Evolutionary conservation across 2,329 filamentous ascomycete genomes (phyloP), one percentile per base, ranked within the genome.

Genomic region (Aspergillus sp.): DNA sequence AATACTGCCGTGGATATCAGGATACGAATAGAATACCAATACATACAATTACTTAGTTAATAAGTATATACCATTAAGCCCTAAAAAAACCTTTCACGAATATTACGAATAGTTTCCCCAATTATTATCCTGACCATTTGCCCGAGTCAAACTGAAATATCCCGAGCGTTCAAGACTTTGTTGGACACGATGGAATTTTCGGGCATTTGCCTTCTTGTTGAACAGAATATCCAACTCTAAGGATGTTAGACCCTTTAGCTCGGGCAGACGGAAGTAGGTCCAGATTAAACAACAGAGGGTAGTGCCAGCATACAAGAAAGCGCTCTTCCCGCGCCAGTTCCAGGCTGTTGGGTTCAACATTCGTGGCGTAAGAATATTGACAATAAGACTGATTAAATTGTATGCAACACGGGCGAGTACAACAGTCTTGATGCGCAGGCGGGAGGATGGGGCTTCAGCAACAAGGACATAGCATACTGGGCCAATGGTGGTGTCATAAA

Each of bases 401-500:
- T 77, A 78, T 12, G 68, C 57, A 31, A 65, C 67, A 13, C 75
- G 65, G 2, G 74, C 74, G 33, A 79, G 62, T 5, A 75, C 74
- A 33, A 53, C 46, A 1, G 50, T 49, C 41, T 51, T 51, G 6
- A 78, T 74, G 2, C 75, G 74, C 61, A 79, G 66, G 10, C 76
- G 66, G 1, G 72, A 75, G 1, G 75, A 77, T 0, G 75, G 75
- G 2, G 77, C 67, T 54, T 79, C 76, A 1, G 75, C 72, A 13
- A 78, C 67, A 26, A 79, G 61, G 1, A 70, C 71, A 56, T 78
- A 79, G 13, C 73, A 76, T 6, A 76, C 69, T 0, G 76, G 75
- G 0, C 77, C 77, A 27, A 79, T 70, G 3, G 75, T 73, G 49
- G 73, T 71, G 64, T 75, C 75, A 57, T 80, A 79, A 11, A 73